A percentile compares a stretch with the other conserved stretches of the same genome.
phyloP scores from a whole-genome alignment of 2,329 filamentous ascomycete genomes.

The Bipolaris sorokiniana region DNA sequence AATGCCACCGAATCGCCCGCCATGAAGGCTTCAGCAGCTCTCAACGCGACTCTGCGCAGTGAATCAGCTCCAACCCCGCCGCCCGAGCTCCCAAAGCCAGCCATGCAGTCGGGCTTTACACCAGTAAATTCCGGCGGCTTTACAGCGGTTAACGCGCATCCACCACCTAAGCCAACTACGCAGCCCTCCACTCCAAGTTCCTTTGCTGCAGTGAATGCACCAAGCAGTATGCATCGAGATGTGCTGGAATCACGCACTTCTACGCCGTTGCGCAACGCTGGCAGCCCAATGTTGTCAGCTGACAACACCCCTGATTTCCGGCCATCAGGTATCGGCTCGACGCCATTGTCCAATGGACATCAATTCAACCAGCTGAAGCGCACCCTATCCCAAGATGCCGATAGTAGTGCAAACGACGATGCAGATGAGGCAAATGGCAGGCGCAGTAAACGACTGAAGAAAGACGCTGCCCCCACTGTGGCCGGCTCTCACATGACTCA shows the following conservation, averaged over 20 bases:
- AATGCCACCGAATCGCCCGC: slow-evolving; percentile 71
- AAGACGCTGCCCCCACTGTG: slow-evolving; percentile 77
- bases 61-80: slow-evolving; percentile 35
- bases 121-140: slow-evolving; percentile 71
- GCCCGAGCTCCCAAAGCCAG: slow-evolving; percentile 65
- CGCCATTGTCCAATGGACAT: slow-evolving; percentile 60
- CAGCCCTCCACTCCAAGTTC: slow-evolving; percentile 34
- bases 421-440: slow-evolving; percentile 59
- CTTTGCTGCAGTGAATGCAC: slow-evolving; percentile 65
- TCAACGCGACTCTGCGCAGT: slow-evolving; percentile 62
- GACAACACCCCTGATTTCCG: slow-evolving; percentile 71
- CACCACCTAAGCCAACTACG: slow-evolving; percentile 28
- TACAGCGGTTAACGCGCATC: slow-evolving; percentile 67
- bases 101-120: slow-evolving; percentile 68
- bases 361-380: slow-evolving; percentile 72
- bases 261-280: slow-evolving; percentile 64
- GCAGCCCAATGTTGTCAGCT: slow-evolving; percentile 68
- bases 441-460: slow-evolving; percentile 91
- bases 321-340: slow-evolving; percentile 54
- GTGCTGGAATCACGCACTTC: slow-evolving; percentile 60
- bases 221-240: slow-evolving; percentile 60
- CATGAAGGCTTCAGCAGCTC: slow-evolving; percentile 61
- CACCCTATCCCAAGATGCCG: slow-evolving; percentile 62
- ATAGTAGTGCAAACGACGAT: slow-evolving; percentile 67
- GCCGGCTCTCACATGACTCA: slow-evolving; percentile 97